These are phyloP conservation scores for Tripidium arundinaceum DNA, from an alignment of 202 grass and related monocot genomes.

Conservation along the genomic window DNA sequence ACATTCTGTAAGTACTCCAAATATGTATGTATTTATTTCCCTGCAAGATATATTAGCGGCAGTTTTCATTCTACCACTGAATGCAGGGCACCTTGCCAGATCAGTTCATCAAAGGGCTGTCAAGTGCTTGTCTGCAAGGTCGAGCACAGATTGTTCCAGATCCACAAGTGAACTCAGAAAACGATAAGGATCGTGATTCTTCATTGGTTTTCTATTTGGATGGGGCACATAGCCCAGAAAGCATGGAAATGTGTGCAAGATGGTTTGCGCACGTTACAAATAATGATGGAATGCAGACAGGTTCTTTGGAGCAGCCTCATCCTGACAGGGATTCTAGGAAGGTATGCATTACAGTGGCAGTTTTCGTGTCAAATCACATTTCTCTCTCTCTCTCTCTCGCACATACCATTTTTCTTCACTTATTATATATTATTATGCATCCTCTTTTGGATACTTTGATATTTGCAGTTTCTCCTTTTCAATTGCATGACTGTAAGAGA, in stretches of 20 bases:
- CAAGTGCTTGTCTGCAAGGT: conserved; percentile 68
- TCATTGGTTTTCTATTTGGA: conserved; percentile 85
- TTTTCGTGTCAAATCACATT: not conserved
- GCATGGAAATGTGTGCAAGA: conserved; percentile 79
- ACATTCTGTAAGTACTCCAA: conserved; percentile 50
- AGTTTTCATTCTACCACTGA: conserved; percentile 24
- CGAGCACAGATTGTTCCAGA: conserved; percentile 73
- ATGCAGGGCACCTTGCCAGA: conserved; percentile 61
- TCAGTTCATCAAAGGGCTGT: conserved; percentile 76
- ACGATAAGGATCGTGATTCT: conserved; percentile 1
- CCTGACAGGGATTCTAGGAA: conserved; percentile 36
- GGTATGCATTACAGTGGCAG: conserved; percentile 33
- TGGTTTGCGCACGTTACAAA: conserved; percentile 72
- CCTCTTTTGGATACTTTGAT: conserved; percentile 13
- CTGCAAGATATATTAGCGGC: not conserved
- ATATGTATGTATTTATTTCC: not conserved
- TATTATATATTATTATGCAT: conserved; percentile 11
- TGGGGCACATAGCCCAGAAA: conserved; percentile 97
- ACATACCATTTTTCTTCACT: not conserved
- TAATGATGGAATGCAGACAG: conserved; percentile 32
- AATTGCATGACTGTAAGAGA: conserved; percentile 99
- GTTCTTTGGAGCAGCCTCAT: conserved; percentile 33
- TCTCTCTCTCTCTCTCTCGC: not conserved
- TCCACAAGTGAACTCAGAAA: conserved; percentile 39
- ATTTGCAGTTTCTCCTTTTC: conserved; percentile 83